Conservation (phyloP, 305 asterid species). For the Fraxinus velutina region DNA sequence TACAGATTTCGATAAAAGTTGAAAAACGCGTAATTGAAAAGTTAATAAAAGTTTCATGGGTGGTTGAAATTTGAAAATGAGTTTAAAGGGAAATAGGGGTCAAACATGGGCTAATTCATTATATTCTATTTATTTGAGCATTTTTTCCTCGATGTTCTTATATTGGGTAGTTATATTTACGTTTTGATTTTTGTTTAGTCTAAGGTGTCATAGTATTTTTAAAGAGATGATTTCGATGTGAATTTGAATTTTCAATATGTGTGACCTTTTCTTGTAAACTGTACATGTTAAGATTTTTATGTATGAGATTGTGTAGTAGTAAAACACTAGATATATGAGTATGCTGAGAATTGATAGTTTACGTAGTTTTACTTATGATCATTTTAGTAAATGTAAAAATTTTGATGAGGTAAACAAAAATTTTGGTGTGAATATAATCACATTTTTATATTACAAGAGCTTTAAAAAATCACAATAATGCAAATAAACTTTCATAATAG, state of each 20-base stretch:
- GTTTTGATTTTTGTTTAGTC: not conserved
- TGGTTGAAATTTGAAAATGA: not conserved
- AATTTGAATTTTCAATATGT: not conserved
- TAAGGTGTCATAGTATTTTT: not conserved
- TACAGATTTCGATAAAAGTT: too few species aligned
- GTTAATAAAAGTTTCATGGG: not conserved
- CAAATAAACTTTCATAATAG: not conserved
- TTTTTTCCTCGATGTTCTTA: not conserved
- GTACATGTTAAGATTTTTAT: not conserved
- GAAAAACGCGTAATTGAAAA: not conserved
- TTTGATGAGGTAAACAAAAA: not conserved
- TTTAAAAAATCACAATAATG: not conserved
- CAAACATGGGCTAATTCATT: not conserved
- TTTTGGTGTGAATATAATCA: not conserved
- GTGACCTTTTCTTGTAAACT: not conserved
- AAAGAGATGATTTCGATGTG: not conserved
- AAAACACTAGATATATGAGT: not conserved
- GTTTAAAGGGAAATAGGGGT: not conserved
- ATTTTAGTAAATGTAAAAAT: not conserved
- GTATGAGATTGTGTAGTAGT: not conserved
- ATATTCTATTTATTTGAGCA: not conserved
- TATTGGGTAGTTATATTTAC: not conserved
- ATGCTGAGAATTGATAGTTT: not conserved
- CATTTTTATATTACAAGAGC: not conserved
- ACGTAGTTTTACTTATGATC: not conserved